Conservation (phyloP, 2,329 filamentous ascomycete species). For the Rhexocercosporidium sp. region DNA sequence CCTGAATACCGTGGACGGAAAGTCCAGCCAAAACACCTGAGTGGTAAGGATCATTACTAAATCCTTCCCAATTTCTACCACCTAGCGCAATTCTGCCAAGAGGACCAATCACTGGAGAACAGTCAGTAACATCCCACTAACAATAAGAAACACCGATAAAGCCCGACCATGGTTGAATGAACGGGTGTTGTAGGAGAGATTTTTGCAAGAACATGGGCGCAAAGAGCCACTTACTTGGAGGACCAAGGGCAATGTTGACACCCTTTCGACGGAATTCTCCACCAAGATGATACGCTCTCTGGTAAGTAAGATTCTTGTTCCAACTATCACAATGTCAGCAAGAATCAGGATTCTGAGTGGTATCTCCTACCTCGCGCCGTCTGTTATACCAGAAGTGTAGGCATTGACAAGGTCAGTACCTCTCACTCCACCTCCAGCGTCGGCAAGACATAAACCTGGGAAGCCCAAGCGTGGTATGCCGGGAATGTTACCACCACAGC, state of each 20-base stretch:
- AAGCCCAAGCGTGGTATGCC: conserved; percentile 60
- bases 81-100: conserved; percentile 69
- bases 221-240: conserved; percentile 9
- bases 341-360: not conserved
- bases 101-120: conserved; percentile 59
- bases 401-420: conserved; percentile 57
- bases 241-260: conserved; percentile 72
- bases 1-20: conserved; percentile 25
- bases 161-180: too few relatives aligned
- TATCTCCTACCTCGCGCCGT: conserved; percentile 8
- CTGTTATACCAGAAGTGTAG: conserved; percentile 30
- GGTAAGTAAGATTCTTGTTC: conserved; percentile 69
- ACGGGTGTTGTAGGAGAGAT: not conserved
- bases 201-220: not conserved
- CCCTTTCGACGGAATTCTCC: conserved; percentile 75
- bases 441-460: conserved; percentile 68
- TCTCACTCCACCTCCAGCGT: conserved; percentile 70
- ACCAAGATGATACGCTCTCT: conserved; percentile 72
- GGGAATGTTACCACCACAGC: conserved; percentile 45
- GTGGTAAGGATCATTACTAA: conserved; percentile 33
- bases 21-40: not conserved
- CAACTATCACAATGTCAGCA: conserved; percentile 46
- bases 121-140: not conserved
- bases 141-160: not conserved
- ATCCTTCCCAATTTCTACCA: conserved; percentile 70